phyloP scores from a whole-genome alignment of 2,329 filamentous ascomycete genomes.

The Stylonectria norvegica region DNA sequence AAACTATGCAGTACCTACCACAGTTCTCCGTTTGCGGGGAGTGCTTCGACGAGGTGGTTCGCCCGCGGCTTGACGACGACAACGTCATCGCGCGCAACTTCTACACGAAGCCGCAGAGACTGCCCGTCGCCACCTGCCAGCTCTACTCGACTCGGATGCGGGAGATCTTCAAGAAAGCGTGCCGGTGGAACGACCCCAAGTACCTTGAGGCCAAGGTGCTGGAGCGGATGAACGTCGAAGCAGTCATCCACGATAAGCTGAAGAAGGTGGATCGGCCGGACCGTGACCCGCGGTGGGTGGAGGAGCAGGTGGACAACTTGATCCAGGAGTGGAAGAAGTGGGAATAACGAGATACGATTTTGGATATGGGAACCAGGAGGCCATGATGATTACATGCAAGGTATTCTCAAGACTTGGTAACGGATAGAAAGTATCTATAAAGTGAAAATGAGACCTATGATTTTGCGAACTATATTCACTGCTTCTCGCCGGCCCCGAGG shows the following conservation, averaged over 20 bases:
- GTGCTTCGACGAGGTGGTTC: slow-evolving; percentile 79
- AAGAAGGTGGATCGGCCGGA: slow-evolving; percentile 38
- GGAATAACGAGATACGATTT: slow-evolving; percentile 42
- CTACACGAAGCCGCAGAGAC: slow-evolving; percentile 54
- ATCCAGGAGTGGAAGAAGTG: slow-evolving; percentile 56
- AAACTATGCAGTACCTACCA: slow-evolving; percentile 70
- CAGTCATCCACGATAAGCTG: slow-evolving; percentile 55
- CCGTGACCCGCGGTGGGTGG: slow-evolving; percentile 37
- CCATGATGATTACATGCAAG: slow-evolving; percentile 19
- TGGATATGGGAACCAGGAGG: slow-evolving; percentile 2
- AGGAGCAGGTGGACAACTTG: slow-evolving; percentile 45
- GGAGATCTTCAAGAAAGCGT: slow-evolving; percentile 64
- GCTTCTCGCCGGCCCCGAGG: too few species aligned
- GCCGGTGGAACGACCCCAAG: slow-evolving; percentile 62
- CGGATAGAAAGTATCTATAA: slow-evolving; percentile 14
- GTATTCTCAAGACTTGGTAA: slow-evolving; percentile 16
- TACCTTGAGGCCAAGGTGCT: slow-evolving; percentile 57
- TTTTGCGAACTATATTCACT: too few species aligned
- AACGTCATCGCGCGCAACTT: slow-evolving; percentile 62
- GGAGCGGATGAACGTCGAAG: slow-evolving; percentile 59
- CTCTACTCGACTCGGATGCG: slow-evolving; percentile 81
- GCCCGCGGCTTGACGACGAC: slow-evolving; percentile 56
- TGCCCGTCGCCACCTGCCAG: slow-evolving; percentile 63
- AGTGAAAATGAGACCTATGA: slow-evolving; percentile 15
- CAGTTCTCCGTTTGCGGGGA: slow-evolving; percentile 83